phyloP scores from a whole-genome alignment of 306 rosid genomes.

The Comarum palustre region DNA sequence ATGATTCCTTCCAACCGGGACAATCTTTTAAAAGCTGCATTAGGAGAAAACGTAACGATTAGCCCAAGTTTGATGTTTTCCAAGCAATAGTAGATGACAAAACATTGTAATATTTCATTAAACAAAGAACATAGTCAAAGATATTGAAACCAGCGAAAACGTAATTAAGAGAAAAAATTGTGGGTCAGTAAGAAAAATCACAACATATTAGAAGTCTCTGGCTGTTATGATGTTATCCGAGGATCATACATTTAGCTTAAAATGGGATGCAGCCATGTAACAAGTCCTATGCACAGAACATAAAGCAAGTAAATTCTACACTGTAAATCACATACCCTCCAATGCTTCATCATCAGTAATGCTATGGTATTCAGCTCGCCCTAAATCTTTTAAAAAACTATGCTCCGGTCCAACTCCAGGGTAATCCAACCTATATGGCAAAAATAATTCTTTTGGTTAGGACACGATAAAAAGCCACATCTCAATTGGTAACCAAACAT shows the following conservation, averaged over 20 bases:
- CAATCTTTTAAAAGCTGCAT: conserved; percentile 76
- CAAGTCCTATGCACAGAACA: not conserved
- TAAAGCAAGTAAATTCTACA: not conserved
- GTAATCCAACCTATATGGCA: conserved; percentile 76
- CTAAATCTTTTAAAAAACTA: conserved; percentile 76
- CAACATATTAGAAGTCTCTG: not conserved
- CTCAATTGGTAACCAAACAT: conserved; percentile 2
- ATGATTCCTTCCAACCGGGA: conserved; percentile 90
- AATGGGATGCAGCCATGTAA: not conserved
- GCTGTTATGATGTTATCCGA: not conserved
- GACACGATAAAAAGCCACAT: conserved; percentile 2
- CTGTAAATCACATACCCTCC: conserved; percentile 53
- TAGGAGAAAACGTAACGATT: not conserved
- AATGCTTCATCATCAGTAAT: conserved; percentile 89
- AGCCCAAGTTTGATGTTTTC: not conserved
- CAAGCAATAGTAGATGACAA: not conserved
- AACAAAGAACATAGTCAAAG: not conserved
- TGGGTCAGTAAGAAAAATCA: not conserved
- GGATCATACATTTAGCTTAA: not conserved
- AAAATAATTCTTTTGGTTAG: conserved; percentile 21
- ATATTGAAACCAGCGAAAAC: not conserved
- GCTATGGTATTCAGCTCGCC: conserved; percentile 82
- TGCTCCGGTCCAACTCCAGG: conserved; percentile 99
- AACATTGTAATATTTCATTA: not conserved
- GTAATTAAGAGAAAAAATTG: not conserved